Base-by-base conservation (phyloP, 202 grass and related monocot species). In the Digitaria exilis region DNA sequence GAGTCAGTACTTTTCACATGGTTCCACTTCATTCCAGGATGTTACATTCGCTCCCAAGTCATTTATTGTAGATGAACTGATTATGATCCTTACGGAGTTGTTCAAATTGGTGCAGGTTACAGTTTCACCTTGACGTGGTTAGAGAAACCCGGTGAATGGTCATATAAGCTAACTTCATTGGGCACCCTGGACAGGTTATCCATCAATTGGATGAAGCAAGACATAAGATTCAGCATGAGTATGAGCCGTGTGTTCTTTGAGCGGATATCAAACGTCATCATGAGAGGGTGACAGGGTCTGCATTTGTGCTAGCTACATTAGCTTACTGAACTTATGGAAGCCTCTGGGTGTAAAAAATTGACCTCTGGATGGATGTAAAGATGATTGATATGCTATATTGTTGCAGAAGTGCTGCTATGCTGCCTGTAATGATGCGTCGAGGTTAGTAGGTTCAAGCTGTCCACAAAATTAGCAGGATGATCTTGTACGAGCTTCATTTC, bases 201-300 rank as follows among this genome's bases (percentile, higher is more conserved):
- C 16, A n/a, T 45, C n/a, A 74, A 75, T 18, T 98, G 96, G 96
- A 93, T 98, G 96, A 92, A 85, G 21, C 89, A 98, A 59, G 87
- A 93, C 11, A 73, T 95, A n/a, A 62, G 63, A 37, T 93, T 98
- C 39, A 76, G 58, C 69, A 83, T 76, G 77, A 54, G 17, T 7
- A 98, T 98, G 96, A 89, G 77, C 25, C 76, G 28, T 2, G 19
- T 58, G 10, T 95, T 98, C 69, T 95, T 98, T 10, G 17, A 92
- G 39, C 63, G 78, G 52, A 73, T 95, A 75, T 83, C 69, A 10
- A 0, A 22, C 31, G 25, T 85, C 72, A 77, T 92, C 19, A 69
- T 19, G 2, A 35, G 45, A 65, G 54, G 50, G 42, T 50, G 29
- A 44, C 0, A 9, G 2, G 44, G 9, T 43, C 31, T 31, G 62